Base-by-base conservation (phyloP, 108 stramenopile species). In the Stephanodiscus minutulus region DNA sequence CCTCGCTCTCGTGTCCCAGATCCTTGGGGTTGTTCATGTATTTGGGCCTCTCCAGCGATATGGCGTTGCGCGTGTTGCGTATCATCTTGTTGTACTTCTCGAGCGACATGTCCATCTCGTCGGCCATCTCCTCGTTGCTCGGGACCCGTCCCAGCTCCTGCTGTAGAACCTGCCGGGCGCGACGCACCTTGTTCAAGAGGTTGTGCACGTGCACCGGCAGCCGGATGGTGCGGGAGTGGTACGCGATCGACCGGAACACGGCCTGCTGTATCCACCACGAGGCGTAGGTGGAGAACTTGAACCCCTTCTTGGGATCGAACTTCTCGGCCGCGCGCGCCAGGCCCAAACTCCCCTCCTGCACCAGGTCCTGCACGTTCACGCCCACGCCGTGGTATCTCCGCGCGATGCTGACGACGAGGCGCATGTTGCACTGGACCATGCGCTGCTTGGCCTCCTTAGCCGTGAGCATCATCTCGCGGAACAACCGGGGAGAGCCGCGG, bases 141-240 rank as follows among this genome's bases (percentile, higher is more conserved):
- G 97, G 96, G n/a, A 77, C 37, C 17, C 97, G 82, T 33, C 93
- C 94, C 5, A 91, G 77, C 53, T 90, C 87, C 47, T 73, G 75
- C 39, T 84, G 68, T 9, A 97, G 68, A 10, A 79, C 72, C 31
- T 61, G 78, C 39, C 88, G 83, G 2, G 89, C 83, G 70, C 89
- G 90, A 39, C 91, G 69, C 28, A 95, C 85, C 41, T 87, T 88
- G 64, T 93, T 89, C 37, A 97, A 82, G 47, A 97, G 72, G 67
- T 97, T 96, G 80, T 98, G 98, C 8, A 98, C 88, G 73, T 98
- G 98, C 10, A 97, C 96, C n/a, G 98, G 98, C 13, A 98, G 82
- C 9, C 97, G 93, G 53, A 98, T 96, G 1, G 91, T 93, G 11
- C 97, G 86, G 12, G 93, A 92, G 64, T 98, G 95, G 62, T 96